phyloP scores from a whole-genome alignment of 2,329 filamentous ascomycete genomes.

The Penicillium sp. region DNA sequence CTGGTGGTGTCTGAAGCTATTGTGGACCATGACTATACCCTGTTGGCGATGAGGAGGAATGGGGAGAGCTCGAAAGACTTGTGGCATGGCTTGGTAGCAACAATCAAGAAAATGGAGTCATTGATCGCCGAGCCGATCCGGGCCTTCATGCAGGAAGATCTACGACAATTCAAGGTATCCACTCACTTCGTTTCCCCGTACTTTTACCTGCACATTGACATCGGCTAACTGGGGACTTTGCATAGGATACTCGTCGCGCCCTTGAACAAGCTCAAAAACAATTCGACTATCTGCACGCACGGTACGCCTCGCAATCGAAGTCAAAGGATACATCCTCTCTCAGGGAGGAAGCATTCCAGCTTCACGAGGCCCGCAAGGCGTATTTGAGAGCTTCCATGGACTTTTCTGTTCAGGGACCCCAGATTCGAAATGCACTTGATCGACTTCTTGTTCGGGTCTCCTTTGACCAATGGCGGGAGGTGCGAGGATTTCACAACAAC shows the following conservation, averaged over 20 bases:
- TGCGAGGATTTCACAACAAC: slow-evolving; percentile 69
- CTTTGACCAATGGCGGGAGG: slow-evolving; percentile 83
- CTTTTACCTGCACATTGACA: slow-evolving; percentile 4
- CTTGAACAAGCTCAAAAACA: slow-evolving; percentile 79
- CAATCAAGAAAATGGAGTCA: slow-evolving; percentile 74
- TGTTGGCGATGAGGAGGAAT: slow-evolving; percentile 80
- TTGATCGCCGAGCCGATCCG: slow-evolving; percentile 79
- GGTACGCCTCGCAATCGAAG: slow-evolving; percentile 83
- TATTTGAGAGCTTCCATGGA: slow-evolving; percentile 94
- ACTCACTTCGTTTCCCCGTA: background rate
- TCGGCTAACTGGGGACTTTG: slow-evolving; percentile 11
- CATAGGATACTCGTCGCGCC: slow-evolving; percentile 66
- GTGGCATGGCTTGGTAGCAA: slow-evolving; percentile 73
- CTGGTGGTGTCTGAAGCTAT: slow-evolving; percentile 74
- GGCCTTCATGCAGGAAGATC: slow-evolving; percentile 72
- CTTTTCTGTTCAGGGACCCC: slow-evolving; percentile 83
- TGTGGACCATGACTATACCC: slow-evolving; percentile 92
- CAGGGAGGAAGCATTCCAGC: slow-evolving; percentile 90
- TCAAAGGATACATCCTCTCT: slow-evolving; percentile 89
- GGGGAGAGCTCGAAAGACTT: slow-evolving; percentile 84
- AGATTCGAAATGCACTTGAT: slow-evolving; percentile 80
- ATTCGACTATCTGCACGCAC: slow-evolving; percentile 77
- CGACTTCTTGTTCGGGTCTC: slow-evolving; percentile 82
- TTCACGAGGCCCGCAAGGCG: slow-evolving; percentile 86
- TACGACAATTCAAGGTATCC: slow-evolving; percentile 74